Conservation (phyloP, 202 grass and related monocot genomes). For the Schoenoplectus triqueter region DNA sequence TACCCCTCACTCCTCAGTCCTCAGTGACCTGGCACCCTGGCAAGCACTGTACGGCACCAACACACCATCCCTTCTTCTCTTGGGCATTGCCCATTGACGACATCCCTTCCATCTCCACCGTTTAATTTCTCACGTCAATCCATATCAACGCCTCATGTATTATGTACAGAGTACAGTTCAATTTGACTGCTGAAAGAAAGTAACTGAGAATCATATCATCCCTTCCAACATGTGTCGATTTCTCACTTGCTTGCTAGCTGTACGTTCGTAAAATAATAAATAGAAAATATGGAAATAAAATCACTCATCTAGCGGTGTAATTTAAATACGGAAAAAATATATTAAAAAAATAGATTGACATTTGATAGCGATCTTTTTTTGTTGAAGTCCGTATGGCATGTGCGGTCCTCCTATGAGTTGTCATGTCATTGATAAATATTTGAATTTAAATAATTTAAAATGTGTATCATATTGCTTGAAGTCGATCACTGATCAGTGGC, state of each 20-base stretch:
- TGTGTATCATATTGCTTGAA: too few relatives aligned
- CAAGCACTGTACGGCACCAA: neutral
- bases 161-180: neutral
- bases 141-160: neutral
- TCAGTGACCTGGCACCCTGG: constrained; percentile 10
- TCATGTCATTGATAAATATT: too few relatives aligned
- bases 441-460: too few relatives aligned
- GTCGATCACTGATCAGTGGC: too few relatives aligned
- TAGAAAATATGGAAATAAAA: too few relatives aligned
- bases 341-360: too few relatives aligned
- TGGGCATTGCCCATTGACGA: neutral
- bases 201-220: neutral
- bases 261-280: neutral
- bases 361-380: too few relatives aligned
- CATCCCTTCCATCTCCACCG: neutral
- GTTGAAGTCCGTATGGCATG: too few relatives aligned
- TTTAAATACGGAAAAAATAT: too few relatives aligned
- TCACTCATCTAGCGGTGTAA: too few relatives aligned
- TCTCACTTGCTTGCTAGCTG: neutral
- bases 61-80: neutral
- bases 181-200: constrained; percentile 7
- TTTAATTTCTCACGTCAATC: neutral
- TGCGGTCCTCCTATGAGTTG: too few relatives aligned
- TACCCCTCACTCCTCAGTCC: too few relatives aligned
- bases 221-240: neutral